Evolutionary conservation across 805 yeast species (phyloP), one percentile per base, ranked within the genome.

Genomic region (Grigorovia transvaalensis): DNA sequence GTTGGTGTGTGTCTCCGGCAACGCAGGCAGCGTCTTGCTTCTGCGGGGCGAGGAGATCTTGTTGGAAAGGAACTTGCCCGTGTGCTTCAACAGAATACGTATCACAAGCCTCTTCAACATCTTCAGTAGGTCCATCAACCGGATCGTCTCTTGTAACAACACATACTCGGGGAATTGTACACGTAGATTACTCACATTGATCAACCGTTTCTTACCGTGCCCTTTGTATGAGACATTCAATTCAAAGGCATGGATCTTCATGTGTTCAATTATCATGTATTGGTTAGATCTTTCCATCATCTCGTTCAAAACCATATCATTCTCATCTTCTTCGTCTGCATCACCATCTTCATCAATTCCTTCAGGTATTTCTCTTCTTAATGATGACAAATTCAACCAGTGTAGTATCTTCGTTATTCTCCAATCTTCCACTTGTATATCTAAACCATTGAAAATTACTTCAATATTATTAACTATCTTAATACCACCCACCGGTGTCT

Each of bases 401-500:
- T 74, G 70, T 60, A 84, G 71, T 27, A 90, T 63, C 57, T 75
- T 77, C 43, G 75, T 76, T 1, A 89, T 84, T 0, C 90, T 79
- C 1, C 70, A 71, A 56, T 84, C 85, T 54, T 90, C 97, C 42
- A 91, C 64, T 56, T 83, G 85, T 2, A 91, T 59, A 54, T 79
- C 80, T 54, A 90, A 59, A 0, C 96, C 96, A 50, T 77, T 75
- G 17, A 88, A 65, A 1, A 69, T 66, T 18, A 87, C 72, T 41
- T 78, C 78, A 23, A 88, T 82, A 49, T 76, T 71, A 53, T 80
- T 81, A 69, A 90, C 73, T 23, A 90, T 82, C n/a, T 85, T 78
- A 49, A 90, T 88, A 11, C 98, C 98, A 35, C 96, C 98, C 51
- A 91, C 84, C 0, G 95, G 88, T 51, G 78, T 80, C 50, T 84